Conservation (phyloP, 2,329 filamentous ascomycete genomes). For the Diaporthe sp. region DNA sequence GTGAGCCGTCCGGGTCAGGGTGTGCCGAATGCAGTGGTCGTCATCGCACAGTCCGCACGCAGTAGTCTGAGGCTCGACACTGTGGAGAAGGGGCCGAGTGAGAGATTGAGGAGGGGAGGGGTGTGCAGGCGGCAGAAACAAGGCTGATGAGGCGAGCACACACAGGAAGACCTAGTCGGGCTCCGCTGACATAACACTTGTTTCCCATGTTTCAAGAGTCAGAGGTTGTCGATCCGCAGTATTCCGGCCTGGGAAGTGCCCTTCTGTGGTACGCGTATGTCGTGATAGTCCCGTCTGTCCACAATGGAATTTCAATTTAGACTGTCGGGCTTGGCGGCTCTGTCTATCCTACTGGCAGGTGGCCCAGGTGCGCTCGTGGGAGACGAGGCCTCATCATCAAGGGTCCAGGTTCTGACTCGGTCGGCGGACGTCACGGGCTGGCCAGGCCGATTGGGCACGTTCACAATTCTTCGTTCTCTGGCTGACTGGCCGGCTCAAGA, state of each 20-base stretch:
- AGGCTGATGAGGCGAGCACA: not conserved
- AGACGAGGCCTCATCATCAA: slow-evolving; percentile 13
- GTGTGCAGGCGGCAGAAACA: not conserved
- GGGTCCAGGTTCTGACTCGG: slow-evolving; percentile 20
- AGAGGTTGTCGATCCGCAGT: slow-evolving; percentile 5
- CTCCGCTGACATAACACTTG: slow-evolving; percentile 8
- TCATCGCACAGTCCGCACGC: slow-evolving; percentile 34
- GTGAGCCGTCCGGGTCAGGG: slow-evolving; percentile 13
- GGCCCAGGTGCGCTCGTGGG: not conserved
- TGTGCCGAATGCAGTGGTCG: slow-evolving; percentile 30
- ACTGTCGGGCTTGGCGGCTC: not conserved
- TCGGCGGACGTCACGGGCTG: not conserved
- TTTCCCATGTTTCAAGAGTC: slow-evolving; percentile 24
- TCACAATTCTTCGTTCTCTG: not conserved
- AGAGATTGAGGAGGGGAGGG: not conserved
- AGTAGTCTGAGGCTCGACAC: not conserved
- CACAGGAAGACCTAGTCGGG: not conserved
- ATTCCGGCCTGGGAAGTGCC: not conserved
- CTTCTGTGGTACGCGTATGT: slow-evolving; percentile 7
- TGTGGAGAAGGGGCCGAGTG: slow-evolving; percentile 17
- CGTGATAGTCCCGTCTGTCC: not conserved
- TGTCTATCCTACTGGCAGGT: not conserved
- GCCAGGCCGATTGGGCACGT: not conserved
- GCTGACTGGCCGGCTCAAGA: slow-evolving; percentile 9
- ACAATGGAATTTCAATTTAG: not conserved